phyloP scores from a whole-genome alignment of 202 grass and related monocot genomes.

The Carex arenaria region DNA sequence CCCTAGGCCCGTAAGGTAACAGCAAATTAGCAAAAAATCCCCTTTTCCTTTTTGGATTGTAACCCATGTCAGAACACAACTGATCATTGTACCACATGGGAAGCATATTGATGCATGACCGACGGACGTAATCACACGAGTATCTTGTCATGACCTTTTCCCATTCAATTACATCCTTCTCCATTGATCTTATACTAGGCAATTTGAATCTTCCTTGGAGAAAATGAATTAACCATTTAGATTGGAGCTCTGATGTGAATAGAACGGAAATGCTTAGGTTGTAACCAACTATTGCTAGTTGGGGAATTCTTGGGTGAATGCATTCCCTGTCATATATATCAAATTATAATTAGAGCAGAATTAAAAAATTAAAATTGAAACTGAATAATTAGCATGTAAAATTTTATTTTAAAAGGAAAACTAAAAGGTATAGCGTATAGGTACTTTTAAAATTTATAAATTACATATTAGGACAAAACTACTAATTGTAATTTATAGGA shows the following conservation, averaged over 20 bases:
- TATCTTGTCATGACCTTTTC: constrained; percentile 37
- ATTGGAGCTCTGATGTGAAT: constrained; percentile 38
- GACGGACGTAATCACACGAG: constrained; percentile 13
- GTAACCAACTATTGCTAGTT: constrained; percentile 69
- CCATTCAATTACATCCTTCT: constrained; percentile 53
- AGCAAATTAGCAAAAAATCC: constrained; percentile 65
- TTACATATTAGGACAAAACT: no score
- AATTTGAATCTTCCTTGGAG: constrained; percentile 54
- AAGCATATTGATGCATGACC: constrained; percentile 40
- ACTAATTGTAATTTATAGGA: no score
- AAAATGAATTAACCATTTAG: constrained; percentile 68
- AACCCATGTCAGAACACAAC: constrained; percentile 76
- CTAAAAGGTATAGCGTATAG: no score
- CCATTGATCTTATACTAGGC: constrained; percentile 55
- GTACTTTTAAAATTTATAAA: no score
- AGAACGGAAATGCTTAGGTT: constrained; percentile 49
- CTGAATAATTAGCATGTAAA: no score
- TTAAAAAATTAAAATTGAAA: no score
- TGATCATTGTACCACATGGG: constrained; percentile 73
- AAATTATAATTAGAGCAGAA: not conserved
- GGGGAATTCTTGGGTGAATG: constrained; percentile 61
- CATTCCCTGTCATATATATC: constrained; percentile 39
- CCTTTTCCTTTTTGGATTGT: constrained; percentile 51
- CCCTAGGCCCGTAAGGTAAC: constrained; percentile 41
- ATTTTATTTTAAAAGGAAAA: no score